Evolutionary conservation across 1,284 basidiomycete species (phyloP).

Genomic region (Sporisorium iseilematis-ciliati): DNA sequence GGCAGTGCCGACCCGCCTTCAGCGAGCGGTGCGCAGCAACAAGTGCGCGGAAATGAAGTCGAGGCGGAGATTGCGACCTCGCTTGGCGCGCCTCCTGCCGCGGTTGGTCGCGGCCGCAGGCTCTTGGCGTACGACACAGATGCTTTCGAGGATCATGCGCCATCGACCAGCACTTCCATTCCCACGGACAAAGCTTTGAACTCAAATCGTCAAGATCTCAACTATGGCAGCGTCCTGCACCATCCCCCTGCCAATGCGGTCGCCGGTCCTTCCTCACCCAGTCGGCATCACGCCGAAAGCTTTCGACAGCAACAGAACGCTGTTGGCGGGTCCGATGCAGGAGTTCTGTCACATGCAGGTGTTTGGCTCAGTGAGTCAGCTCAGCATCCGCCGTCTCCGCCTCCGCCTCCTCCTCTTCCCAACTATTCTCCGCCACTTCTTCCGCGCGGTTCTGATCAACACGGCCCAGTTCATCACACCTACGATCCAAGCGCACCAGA

Average conservation of each 20-base stretch:
- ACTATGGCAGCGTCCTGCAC: neutral
- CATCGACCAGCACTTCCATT: neutral
- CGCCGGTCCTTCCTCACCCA: constrained; percentile 15
- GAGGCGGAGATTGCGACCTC: neutral
- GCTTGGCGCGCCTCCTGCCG: neutral
- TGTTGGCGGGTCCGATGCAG: neutral
- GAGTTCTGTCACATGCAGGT: neutral
- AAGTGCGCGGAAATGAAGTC: constrained; percentile 18
- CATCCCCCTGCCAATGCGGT: neutral
- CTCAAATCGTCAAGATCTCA: constrained; percentile 3
- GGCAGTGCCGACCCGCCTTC: constrained; percentile 26
- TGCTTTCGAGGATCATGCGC: neutral
- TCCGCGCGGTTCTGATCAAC: constrained; percentile 7
- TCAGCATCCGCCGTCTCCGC: constrained; percentile 3
- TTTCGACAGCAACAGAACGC: neutral
- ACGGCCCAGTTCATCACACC: constrained; percentile 5
- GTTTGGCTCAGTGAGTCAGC: constrained; percentile 6
- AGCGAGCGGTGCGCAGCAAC: neutral
- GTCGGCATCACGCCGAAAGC: neutral
- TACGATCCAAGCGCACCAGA: constrained; percentile 35
- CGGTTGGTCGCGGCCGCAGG: constrained; percentile 15
- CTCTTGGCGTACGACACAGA: constrained; percentile 31
- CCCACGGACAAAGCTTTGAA: neutral
- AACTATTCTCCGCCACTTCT: constrained; percentile 23
- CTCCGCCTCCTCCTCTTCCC: constrained; percentile 8